Evolutionary conservation across 2,329 filamentous ascomycete genomes (phyloP), one percentile per base, ranked within the genome.

Genomic region (Penicillium carneum): DNA sequence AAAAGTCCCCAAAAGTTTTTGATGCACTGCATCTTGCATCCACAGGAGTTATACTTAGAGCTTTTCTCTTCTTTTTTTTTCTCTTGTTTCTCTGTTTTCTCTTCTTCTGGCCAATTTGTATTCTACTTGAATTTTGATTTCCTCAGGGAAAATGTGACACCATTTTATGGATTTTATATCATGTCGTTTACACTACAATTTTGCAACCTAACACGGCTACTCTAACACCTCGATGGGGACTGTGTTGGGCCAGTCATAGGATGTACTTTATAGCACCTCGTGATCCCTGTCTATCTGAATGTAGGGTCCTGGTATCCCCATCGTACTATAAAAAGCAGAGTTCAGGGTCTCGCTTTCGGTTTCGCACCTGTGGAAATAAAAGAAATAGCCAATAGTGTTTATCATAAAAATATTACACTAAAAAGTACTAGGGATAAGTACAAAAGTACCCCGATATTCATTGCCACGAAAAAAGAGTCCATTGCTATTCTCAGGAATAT

Each of bases 1-100:
- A 47, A 63, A 64, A 62, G 56, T 58, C 49, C 43, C 38, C 42
- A 65, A 68, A 68, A 57, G 56, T 61, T 64, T 65, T 59, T 38
- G 58, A 55, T 57, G 54, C 56, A 51, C 38, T 48, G 46, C 47
- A 43, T 65, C 49, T 60, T 61, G 65, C 66, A 69, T 69, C 43
- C 12, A 63, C 56, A 58, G 57, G 57, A 56, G 57, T 60, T 60
- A 33, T 41, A 46, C 45, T 42, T 59, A 60, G 57, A 60, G 31
- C 12, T 45, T 58, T 57, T 47, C 29, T n/a, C 31, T 3, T 20
- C 26, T 43, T 39, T 16, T 20, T 55, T 43, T 48, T 51, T 26
- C 47, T 61, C 11, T 43, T 16, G 14, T 47, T 29, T 50, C n/a
- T 46, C 38, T 57, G 2, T 46, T 26, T 36, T 49, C 14, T 50